Percentiles rank a stretch among this genome's conserved stretches.
Conservation (phyloP, 1,139 yeast genomes). For the Geotrichum aggregatum region DNA sequence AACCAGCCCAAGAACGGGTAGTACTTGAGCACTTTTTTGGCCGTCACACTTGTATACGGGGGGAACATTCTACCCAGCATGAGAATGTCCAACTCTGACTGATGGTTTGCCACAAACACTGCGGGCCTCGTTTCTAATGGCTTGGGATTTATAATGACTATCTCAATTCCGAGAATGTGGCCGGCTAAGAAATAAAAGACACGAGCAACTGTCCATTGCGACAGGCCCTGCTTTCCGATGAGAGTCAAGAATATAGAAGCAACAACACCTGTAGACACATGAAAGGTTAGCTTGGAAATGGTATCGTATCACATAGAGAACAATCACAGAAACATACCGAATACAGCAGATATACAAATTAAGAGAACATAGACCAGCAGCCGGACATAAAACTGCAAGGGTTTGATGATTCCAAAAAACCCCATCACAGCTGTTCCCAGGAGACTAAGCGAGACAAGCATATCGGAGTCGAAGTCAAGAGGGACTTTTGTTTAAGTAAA, state of each 20-base stretch:
- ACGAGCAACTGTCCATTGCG: slow-evolving; percentile 89
- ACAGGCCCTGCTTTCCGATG: slow-evolving; percentile 68
- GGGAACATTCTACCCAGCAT: slow-evolving; percentile 82
- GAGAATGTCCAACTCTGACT: slow-evolving; percentile 74
- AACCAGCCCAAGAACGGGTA: slow-evolving; percentile 98
- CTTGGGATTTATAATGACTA: slow-evolving; percentile 62
- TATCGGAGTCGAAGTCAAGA: neutral
- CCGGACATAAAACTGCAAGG: slow-evolving; percentile 39
- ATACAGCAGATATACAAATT: slow-evolving; percentile 34
- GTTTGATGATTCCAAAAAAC: slow-evolving; percentile 37
- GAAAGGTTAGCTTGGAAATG: no score
- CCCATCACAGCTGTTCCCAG: slow-evolving; percentile 34
- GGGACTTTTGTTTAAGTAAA: no score
- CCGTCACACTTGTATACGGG: slow-evolving; percentile 85
- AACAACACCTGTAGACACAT: slow-evolving; percentile 51
- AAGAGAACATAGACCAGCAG: slow-evolving; percentile 35
- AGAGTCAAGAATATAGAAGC: slow-evolving; percentile 66
- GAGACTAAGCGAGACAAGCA: slow-evolving; percentile 18
- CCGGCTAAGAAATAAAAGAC: slow-evolving; percentile 65
- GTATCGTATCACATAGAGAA: no score
- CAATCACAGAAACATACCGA: slow-evolving; percentile 27
- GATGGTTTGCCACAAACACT: slow-evolving; percentile 84
- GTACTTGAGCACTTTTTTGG: slow-evolving; percentile 77
- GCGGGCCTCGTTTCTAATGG: slow-evolving; percentile 59
- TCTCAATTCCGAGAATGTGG: slow-evolving; percentile 59